Percentiles rank a stretch among this genome's conserved stretches.
Conservation (phyloP, 495 filamentous ascomycete genomes). For the Aspergillus mulundensis region DNA sequence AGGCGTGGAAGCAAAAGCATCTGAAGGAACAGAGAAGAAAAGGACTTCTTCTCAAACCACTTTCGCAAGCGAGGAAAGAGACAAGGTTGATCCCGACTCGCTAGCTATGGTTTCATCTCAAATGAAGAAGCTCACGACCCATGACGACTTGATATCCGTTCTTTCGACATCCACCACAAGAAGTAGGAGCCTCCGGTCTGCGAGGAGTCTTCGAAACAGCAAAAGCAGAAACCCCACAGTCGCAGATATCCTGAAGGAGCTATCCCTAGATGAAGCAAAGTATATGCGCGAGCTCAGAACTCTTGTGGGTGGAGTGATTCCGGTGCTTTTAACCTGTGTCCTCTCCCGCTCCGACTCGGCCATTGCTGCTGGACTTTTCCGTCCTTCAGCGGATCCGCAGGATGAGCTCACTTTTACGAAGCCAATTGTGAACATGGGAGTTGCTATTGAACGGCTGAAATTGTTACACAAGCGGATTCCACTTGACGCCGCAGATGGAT, state of each 20-base stretch:
- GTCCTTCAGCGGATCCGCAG: conserved; percentile 45
- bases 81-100: conserved; percentile 42
- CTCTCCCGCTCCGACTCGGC: conserved; percentile 67
- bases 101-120: conserved; percentile 43
- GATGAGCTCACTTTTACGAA: conserved; percentile 67
- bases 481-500: conserved; percentile 57
- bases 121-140: conserved; percentile 73
- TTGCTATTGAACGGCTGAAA: conserved; percentile 80
- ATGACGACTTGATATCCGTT: conserved; percentile 90
- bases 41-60: conserved; percentile 16
- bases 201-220: conserved; percentile 67
- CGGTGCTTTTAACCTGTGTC: conserved; percentile 83
- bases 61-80: conserved; percentile 33
- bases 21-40: conserved; percentile 13
- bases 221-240: conserved; percentile 63
- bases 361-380: conserved; percentile 65
- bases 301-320: conserved; percentile 92
- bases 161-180: conserved; percentile 70
- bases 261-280: conserved; percentile 78
- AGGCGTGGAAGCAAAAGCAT: conserved; percentile 20
- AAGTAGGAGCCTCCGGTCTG: conserved; percentile 63
- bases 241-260: conserved; percentile 71
- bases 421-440: conserved; percentile 92
- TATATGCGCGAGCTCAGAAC: conserved; percentile 92
- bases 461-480: conserved; percentile 76